phyloP scores from a whole-genome alignment of 768 basidiomycete genomes.

The Cantharellus cinnabarinus region DNA sequence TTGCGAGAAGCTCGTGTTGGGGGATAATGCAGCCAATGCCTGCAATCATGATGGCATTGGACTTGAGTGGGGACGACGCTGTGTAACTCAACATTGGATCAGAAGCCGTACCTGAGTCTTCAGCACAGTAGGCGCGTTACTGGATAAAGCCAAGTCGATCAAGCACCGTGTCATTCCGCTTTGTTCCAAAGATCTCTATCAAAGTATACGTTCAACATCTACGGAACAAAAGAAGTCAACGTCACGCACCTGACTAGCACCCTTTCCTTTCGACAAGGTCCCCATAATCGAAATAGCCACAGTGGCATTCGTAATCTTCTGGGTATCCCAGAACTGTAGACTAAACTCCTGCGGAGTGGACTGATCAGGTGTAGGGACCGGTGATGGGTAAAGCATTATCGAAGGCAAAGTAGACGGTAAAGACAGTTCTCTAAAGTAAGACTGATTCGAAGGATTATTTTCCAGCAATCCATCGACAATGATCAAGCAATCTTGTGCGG shows the following conservation, averaged over 20 bases:
- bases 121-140: slow-evolving; percentile 74
- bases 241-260: slow-evolving; percentile 17
- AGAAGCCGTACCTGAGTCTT: slow-evolving; percentile 52
- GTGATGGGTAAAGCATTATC: slow-evolving; percentile 49
- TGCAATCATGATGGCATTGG: slow-evolving; percentile 11
- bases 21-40: slow-evolving; percentile 40
- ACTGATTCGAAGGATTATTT: slow-evolving; percentile 95
- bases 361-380: slow-evolving; percentile 29
- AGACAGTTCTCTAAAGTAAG: slow-evolving; percentile 85
- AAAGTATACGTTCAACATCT: background rate
- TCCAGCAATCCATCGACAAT: slow-evolving; percentile 75
- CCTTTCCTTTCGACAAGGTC: slow-evolving; percentile 41
- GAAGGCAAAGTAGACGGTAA: slow-evolving; percentile 46
- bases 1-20: slow-evolving; percentile 34
- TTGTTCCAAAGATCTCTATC: slow-evolving; percentile 17
- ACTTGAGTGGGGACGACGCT: slow-evolving; percentile 1
- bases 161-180: slow-evolving; percentile 46
- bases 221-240: background rate
- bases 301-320: slow-evolving; percentile 64
- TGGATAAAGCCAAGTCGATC: slow-evolving; percentile 71
- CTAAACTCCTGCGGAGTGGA: slow-evolving; percentile 74
- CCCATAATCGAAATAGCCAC: slow-evolving; percentile 71
- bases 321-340: slow-evolving; percentile 88
- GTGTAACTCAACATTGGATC: slow-evolving; percentile 1
- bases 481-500: slow-evolving; percentile 65